Evolutionary conservation across 495 filamentous ascomycete genomes (phyloP).

Genomic region (Eremomyces bilateralis): DNA sequence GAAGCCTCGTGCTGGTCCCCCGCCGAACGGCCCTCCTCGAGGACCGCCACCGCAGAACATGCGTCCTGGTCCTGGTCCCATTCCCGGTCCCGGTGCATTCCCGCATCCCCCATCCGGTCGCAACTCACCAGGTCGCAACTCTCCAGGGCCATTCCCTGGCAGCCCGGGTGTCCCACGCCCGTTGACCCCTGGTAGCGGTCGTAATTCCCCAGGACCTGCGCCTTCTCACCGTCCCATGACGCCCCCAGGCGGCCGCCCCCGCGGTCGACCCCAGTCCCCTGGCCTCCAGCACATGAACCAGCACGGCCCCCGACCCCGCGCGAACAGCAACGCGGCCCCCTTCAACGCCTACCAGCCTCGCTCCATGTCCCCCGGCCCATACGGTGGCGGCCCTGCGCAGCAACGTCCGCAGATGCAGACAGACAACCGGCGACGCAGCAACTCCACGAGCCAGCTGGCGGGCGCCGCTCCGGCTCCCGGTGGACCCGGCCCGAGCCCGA

Average conservation of each 20-base stretch:
- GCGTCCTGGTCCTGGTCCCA: slow-evolving; percentile 24
- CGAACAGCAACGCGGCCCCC: slow-evolving; percentile 13
- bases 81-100: slow-evolving; percentile 18
- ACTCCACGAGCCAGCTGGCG: slow-evolving; percentile 22
- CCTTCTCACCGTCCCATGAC: slow-evolving; percentile 22
- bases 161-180: slow-evolving; percentile 8
- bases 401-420: slow-evolving; percentile 24
- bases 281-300: slow-evolving; percentile 16
- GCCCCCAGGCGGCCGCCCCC: slow-evolving; percentile 21
- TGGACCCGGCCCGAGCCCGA: slow-evolving; percentile 34
- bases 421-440: slow-evolving; percentile 26
- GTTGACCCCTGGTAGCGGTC: slow-evolving; percentile 10
- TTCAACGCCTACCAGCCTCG: slow-evolving; percentile 19
- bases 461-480: neutral
- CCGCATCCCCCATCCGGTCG: slow-evolving; percentile 4
- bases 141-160: slow-evolving; percentile 7
- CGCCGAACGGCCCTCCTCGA: slow-evolving; percentile 28
- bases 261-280: slow-evolving; percentile 22
- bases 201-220: slow-evolving; percentile 9
- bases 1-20: slow-evolving; percentile 63
- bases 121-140: slow-evolving; percentile 4
- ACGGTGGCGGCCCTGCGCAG: slow-evolving; percentile 21
- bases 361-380: slow-evolving; percentile 24
- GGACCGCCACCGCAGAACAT: slow-evolving; percentile 20
- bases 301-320: slow-evolving; percentile 9